Evolutionary conservation across 306 rosid genomes (phyloP).

Genomic region (Vigna angularis): DNA sequence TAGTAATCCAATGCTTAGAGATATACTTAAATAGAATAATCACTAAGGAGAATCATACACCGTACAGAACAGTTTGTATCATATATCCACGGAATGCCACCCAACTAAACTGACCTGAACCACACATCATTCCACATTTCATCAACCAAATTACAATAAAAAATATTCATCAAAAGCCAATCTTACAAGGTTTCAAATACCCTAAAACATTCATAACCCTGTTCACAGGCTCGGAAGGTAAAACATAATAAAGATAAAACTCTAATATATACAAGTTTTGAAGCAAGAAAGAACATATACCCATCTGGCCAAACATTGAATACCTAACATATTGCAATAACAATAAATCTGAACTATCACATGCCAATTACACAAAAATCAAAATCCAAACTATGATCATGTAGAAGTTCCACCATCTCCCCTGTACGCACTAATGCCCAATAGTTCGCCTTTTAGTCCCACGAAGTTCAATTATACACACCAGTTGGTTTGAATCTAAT

Average conservation of each 20-base stretch:
- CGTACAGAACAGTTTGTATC: background rate
- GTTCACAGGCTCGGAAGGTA: background rate
- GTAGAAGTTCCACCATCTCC: background rate
- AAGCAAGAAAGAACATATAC: background rate
- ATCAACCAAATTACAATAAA: background rate
- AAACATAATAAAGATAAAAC: background rate
- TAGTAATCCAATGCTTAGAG: background rate
- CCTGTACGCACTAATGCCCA: background rate
- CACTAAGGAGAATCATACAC: conserved; percentile 5
- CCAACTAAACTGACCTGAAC: background rate
- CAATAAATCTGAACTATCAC: background rate
- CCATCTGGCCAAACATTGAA: background rate
- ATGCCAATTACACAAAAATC: background rate
- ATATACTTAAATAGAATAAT: background rate
- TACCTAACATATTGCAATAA: background rate
- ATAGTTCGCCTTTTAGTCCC: too few species aligned
- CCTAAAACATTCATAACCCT: background rate
- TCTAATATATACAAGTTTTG: background rate
- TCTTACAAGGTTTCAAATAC: background rate
- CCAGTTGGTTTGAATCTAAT: background rate
- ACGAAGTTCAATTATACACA: background rate
- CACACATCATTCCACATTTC: background rate
- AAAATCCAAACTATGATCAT: background rate
- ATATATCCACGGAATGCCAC: background rate
- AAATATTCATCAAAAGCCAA: background rate